Evolutionary conservation across 345 rosid species (phyloP).

Genomic region (Eucalyptus polybractea): DNA sequence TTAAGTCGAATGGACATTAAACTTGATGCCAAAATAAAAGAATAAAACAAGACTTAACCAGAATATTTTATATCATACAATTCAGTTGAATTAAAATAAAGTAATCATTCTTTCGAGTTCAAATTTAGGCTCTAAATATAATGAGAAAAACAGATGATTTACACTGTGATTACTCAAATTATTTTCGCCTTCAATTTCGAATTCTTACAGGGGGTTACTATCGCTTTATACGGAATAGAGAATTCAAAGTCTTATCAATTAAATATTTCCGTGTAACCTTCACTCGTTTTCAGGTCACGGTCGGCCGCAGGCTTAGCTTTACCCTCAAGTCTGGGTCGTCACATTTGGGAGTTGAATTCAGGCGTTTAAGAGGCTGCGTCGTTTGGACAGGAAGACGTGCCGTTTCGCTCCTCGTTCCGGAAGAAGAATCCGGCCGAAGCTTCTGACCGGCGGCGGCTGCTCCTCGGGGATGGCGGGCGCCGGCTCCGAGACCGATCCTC

Average conservation of each 20-base stretch:
- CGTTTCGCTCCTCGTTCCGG: background rate
- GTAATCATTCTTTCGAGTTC: background rate
- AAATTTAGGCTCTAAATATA: background rate
- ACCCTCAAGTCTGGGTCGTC: too few relatives aligned
- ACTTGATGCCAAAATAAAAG: accelerated
- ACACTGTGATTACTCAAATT: background rate
- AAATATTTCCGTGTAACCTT: too few relatives aligned
- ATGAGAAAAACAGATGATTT: accelerated
- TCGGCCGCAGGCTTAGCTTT: too few relatives aligned
- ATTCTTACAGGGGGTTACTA: background rate
- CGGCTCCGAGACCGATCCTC: conserved; percentile 27
- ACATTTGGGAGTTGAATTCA: too few relatives aligned
- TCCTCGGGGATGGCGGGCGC: conserved; percentile 15
- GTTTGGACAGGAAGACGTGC: too few relatives aligned
- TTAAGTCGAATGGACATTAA: background rate
- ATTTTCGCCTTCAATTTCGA: background rate
- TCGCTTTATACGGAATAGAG: too few relatives aligned
- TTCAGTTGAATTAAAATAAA: background rate
- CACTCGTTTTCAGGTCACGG: too few relatives aligned
- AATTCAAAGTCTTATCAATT: too few relatives aligned
- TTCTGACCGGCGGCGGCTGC: background rate
- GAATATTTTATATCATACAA: accelerated
- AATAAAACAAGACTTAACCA: accelerated
- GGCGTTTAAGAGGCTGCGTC: too few relatives aligned
- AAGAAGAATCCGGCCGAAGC: background rate